Conservation (phyloP, 164 flowering plant genomes). For the Kingdonia uniflora region DNA sequence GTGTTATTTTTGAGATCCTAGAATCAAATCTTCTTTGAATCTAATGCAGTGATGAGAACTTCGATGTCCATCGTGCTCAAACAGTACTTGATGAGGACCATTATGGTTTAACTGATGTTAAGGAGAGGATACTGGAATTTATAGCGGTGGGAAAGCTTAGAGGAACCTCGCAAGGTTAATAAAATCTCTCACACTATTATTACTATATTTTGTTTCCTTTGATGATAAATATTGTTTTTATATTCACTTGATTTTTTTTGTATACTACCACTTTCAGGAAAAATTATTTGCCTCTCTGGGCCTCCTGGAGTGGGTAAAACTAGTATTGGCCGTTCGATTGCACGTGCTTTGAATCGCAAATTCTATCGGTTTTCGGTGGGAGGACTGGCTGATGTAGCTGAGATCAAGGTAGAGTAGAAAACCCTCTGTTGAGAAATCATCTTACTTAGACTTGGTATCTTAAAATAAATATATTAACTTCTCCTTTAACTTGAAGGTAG, state of each 20-base stretch:
- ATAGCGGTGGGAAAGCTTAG: slow-evolving; percentile 97
- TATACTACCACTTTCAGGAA: slow-evolving; percentile 39
- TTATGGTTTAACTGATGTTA: slow-evolving; percentile 92
- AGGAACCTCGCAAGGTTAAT: slow-evolving; percentile 88
- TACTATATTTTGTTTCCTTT: not conserved
- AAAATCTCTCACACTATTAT: not conserved
- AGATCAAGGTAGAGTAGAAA: slow-evolving; percentile 61
- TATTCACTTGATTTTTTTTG: not conserved
- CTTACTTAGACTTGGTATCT: too few species aligned
- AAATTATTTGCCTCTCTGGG: slow-evolving; percentile 93
- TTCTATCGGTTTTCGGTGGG: slow-evolving; percentile 99
- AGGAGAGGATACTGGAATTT: slow-evolving; percentile 97
- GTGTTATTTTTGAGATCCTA: not conserved
- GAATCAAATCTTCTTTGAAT: slow-evolving; percentile 1
- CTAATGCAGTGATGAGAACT: slow-evolving; percentile 86
- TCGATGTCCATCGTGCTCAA: slow-evolving; percentile 80
- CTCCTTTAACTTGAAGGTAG: too few species aligned
- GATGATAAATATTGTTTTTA: not conserved
- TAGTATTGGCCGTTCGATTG: slow-evolving; percentile 97
- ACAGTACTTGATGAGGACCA: slow-evolving; percentile 95
- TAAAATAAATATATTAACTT: too few species aligned
- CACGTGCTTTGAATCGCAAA: slow-evolving; percentile 90
- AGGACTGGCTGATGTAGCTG: slow-evolving; percentile 95
- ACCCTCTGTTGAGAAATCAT: not conserved
- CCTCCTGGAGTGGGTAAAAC: slow-evolving; percentile 99